Evolutionary conservation across 2,329 filamentous ascomycete genomes (phyloP), one percentile per base, ranked within the genome.

Genomic region (Alternaria consortialis): DNA sequence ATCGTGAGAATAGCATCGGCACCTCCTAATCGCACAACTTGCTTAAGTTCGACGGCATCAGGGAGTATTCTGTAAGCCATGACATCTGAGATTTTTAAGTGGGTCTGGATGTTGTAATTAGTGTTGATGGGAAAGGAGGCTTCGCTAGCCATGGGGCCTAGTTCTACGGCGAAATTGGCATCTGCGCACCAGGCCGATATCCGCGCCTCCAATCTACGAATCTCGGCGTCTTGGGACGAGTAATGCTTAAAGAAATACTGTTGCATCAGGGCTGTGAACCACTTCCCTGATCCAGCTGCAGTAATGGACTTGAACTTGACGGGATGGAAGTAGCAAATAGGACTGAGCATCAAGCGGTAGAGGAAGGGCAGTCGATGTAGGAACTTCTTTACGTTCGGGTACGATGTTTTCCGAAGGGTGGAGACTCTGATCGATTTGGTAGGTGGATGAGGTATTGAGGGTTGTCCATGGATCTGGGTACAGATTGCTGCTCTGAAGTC

Each of bases 261-360:
- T 36, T 81, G 75, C 48, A 86, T 79, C 42, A 85, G 71, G 9
- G 75, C 74, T 2, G 82, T 80, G 17, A 86, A 79, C 80, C 83
- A 86, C 56, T 80, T 79, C 0, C 84, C 84, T 7, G 84, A 85
- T 0, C 82, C 81, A 5, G 82, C 83, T 2, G 80, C 80, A 27
- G 80, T 84, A 47, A 87, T 77, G 0, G 83, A 85, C n/a, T 77
- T 71, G 61, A 86, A 82, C 42, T 74, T 76, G 50, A 86, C 79
- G 0, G 84, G 81, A 60, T 86, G 84, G 58, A 86, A 85, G 64
- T 86, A 85, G 60, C 80, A 81, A 4, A 86, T 70, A 0, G 83
- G 81, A 25, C 78, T 81, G 1, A 86, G 78, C 6, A 85, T 78
- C 0, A 84, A 63, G 15, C 84, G 80, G 7, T 83, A 77, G 2